phyloP scores from a whole-genome alignment of 2,329 filamentous ascomycete genomes.

The Monosporascus sp. region DNA sequence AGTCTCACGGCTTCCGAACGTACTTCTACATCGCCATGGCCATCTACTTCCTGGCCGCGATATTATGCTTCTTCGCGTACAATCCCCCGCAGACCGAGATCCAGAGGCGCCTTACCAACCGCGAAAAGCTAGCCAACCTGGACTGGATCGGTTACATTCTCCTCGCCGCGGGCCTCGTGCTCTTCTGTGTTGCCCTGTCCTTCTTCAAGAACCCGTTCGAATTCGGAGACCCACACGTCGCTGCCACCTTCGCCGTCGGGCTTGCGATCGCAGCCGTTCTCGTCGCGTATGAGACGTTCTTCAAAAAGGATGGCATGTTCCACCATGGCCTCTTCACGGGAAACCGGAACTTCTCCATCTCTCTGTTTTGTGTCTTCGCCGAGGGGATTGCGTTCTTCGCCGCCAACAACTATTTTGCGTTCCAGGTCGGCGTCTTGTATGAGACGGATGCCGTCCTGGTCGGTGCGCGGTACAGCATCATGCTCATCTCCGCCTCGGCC shows the following conservation, averaged over 20 bases:
- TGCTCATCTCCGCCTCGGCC: constrained; percentile 25
- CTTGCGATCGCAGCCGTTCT: constrained; percentile 20
- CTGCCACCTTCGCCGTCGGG: constrained; percentile 30
- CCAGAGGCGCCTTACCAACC: constrained; percentile 20
- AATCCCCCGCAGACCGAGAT: constrained; percentile 23
- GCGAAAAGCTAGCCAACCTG: constrained; percentile 29
- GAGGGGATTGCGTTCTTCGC: constrained; percentile 35
- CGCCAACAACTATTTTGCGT: constrained; percentile 37
- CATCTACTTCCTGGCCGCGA: constrained; percentile 20
- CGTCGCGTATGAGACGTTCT: constrained; percentile 27
- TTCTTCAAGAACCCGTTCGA: constrained; percentile 34
- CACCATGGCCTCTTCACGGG: constrained; percentile 32
- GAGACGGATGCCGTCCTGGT: constrained; percentile 29
- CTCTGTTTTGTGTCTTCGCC: constrained; percentile 28
- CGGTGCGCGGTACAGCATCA: constrained; percentile 28
- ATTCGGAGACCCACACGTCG: constrained; percentile 30
- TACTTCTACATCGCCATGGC: constrained; percentile 30
- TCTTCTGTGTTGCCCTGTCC: constrained; percentile 33
- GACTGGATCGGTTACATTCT: constrained; percentile 35
- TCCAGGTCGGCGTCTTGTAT: constrained; percentile 30
- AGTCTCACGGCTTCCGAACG: constrained; percentile 26
- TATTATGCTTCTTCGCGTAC: constrained; percentile 26
- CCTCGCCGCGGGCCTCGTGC: constrained; percentile 27
- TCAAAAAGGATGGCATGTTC: constrained; percentile 35
- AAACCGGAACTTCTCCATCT: constrained; percentile 32